Percentiles rank a stretch among this genome's conserved stretches.
phyloP scores from a whole-genome alignment of 176 grass and related monocot genomes.

The Phragmites australis region DNA sequence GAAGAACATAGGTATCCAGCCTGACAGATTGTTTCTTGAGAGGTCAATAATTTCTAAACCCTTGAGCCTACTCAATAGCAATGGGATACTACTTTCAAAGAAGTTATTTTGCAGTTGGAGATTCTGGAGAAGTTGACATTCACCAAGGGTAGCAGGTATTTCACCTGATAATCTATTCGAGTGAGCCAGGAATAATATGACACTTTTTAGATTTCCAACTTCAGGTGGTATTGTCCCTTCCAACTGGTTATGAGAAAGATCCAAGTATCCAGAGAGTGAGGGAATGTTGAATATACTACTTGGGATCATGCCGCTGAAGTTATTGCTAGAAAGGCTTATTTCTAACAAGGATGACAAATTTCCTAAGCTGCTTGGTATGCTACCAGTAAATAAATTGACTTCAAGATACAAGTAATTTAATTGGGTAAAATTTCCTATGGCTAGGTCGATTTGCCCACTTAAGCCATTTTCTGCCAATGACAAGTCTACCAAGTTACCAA shows the following conservation, averaged over 20 bases:
- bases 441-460: background rate
- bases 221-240: slow-evolving; percentile 28
- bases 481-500: background rate
- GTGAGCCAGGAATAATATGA: background rate
- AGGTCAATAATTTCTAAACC: slow-evolving; percentile 32
- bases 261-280: slow-evolving; percentile 20
- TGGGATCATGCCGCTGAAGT: slow-evolving; percentile 32
- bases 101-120: slow-evolving; percentile 44
- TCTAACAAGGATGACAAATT: slow-evolving; percentile 13
- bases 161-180: slow-evolving; percentile 36
- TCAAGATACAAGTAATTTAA: slow-evolving; percentile 31
- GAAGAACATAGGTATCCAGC: slow-evolving; percentile 27
- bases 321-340: slow-evolving; percentile 21
- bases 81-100: slow-evolving; percentile 27
- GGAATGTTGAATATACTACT: slow-evolving; percentile 28
- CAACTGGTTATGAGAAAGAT: slow-evolving; percentile 28
- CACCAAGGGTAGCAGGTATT: slow-evolving; percentile 42
- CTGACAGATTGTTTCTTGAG: slow-evolving; percentile 32
- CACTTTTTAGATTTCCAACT: slow-evolving; percentile 28
- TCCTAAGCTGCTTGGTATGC: slow-evolving; percentile 37
- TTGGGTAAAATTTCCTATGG: slow-evolving; percentile 39
- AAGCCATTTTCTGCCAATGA: background rate
- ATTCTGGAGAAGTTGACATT: slow-evolving; percentile 40
- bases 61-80: background rate
- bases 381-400: slow-evolving; percentile 6